Percentiles rank a stretch among this genome's conserved stretches.
Conservation (phyloP, 345 rosid genomes). For the Cardamine occulta region DNA sequence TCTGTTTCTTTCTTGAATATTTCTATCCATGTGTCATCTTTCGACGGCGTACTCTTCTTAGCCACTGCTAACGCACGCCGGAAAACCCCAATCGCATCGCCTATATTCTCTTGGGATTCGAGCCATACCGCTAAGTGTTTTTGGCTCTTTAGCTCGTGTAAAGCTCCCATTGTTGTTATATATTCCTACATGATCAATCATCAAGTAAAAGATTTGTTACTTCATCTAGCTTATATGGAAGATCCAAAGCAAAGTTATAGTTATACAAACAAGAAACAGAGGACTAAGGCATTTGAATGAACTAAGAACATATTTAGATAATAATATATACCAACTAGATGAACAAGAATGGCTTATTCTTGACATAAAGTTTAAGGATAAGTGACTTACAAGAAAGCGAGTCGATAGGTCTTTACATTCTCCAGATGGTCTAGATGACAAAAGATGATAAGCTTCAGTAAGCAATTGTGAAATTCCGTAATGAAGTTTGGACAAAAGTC, state of each 20-base stretch:
- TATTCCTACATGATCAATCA: slow-evolving; percentile 54
- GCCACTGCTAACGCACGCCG: slow-evolving; percentile 49
- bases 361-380: neutral
- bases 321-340: too few species aligned
- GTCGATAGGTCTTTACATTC: slow-evolving; percentile 62
- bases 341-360: neutral
- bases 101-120: slow-evolving; percentile 49
- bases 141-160: slow-evolving; percentile 70
- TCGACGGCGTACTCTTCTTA: slow-evolving; percentile 50
- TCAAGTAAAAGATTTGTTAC: neutral
- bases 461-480: slow-evolving; percentile 61
- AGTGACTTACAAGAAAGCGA: slow-evolving; percentile 53
- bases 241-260: neutral
- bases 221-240: neutral
- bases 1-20: slow-evolving; percentile 54
- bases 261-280: slow-evolving; percentile 3
- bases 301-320: too few species aligned
- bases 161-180: slow-evolving; percentile 53
- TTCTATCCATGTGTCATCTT: slow-evolving; percentile 59
- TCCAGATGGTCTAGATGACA: slow-evolving; percentile 43
- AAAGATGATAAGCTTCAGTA: slow-evolving; percentile 52
- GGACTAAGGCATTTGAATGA: too few species aligned
- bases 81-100: slow-evolving; percentile 65
- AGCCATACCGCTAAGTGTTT: slow-evolving; percentile 55
- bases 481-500: slow-evolving; percentile 74